Conservation (phyloP, 306 rosid genomes). For the Leucaena leucocephala region DNA sequence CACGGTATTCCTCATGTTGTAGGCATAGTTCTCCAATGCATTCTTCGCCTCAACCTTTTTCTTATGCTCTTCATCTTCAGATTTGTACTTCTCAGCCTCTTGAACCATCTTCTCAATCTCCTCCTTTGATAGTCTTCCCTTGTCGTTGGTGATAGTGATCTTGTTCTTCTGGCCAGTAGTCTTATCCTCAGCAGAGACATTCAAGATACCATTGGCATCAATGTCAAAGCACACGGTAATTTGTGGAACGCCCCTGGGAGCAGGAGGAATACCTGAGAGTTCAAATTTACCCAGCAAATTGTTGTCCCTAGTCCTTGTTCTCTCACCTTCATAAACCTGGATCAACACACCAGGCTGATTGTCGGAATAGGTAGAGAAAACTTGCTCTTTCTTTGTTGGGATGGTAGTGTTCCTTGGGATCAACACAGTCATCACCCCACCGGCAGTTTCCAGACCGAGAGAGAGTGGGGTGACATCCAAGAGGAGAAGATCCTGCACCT, state of each 20-base stretch:
- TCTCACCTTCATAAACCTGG: conserved; percentile 77
- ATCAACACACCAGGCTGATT: conserved; percentile 84
- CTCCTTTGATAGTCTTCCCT: conserved; percentile 76
- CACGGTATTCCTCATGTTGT: conserved; percentile 72
- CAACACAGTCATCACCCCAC: conserved; percentile 76
- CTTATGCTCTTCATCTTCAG: conserved; percentile 76
- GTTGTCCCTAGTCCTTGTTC: conserved; percentile 72
- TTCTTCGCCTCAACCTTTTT: conserved; percentile 69
- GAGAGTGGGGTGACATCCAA: conserved; percentile 75
- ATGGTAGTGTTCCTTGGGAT: conserved; percentile 79
- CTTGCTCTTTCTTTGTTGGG: conserved; percentile 80
- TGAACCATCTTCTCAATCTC: conserved; percentile 83
- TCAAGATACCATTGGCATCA: conserved; percentile 80
- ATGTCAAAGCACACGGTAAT: conserved; percentile 78
- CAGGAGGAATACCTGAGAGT: conserved; percentile 81
- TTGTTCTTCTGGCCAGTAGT: conserved; percentile 77
- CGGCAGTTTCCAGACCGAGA: conserved; percentile 74
- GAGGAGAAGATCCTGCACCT: conserved; percentile 75
- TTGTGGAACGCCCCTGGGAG: conserved; percentile 81
- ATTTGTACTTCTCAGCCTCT: conserved; percentile 80
- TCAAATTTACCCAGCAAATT: conserved; percentile 75
- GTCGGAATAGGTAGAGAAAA: conserved; percentile 77
- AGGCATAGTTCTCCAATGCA: conserved; percentile 68
- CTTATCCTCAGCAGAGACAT: conserved; percentile 74
- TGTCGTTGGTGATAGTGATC: conserved; percentile 79